Evolutionary conservation across 2,329 filamentous ascomycete genomes (phyloP), one percentile per base, ranked within the genome.

Genomic region (Fusarium sp.): DNA sequence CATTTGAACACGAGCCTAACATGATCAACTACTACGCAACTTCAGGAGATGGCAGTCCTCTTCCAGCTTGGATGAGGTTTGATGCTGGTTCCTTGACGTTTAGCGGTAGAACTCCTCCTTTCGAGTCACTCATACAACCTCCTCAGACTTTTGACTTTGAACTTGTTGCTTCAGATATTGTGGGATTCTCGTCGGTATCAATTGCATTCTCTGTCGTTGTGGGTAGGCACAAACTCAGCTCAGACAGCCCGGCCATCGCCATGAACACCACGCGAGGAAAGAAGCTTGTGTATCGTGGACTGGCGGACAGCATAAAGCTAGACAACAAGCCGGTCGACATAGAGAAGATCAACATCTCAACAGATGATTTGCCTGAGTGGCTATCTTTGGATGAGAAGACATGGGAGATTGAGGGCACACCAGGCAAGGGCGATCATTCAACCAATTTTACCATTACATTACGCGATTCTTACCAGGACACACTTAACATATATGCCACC

Each of bases 41-140:
- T 5, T 91, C 92, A 6, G 85, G 84, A 7, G 87, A 95, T 74
- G 92, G 92, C 74, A 92, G 92, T n/a, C 93, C 94, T 37, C 82
- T 97, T 37, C 94, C 94, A 21, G 90, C 93, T 1, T 97, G 94
- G 94, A 82, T 97, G 46, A 82, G 82, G n/a, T 97, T 97, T 74
- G 87, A 96, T 71, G 76, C 86, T 2, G 77, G 77, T 3, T 83
- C 80, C 1, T 81, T 97, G 41, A 85, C 84, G 1, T 97, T 97
- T 73, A 87, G 86, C 2, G 94, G 94, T 25, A 87, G 81, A 34
- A 91, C 91, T 3, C 93, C 93, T 2, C 81, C 89, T 1, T 83
- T 89, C 48, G 86, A 87, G 61, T 88, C 88, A 28, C 82, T 91
- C 12, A 80, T 89, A 37, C 87, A 90, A 32, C 89, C 89, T 10